These are phyloP conservation scores for Metrosideros polymorpha DNA, from an alignment of 441 rosid species.

Conservation along the genomic window DNA sequence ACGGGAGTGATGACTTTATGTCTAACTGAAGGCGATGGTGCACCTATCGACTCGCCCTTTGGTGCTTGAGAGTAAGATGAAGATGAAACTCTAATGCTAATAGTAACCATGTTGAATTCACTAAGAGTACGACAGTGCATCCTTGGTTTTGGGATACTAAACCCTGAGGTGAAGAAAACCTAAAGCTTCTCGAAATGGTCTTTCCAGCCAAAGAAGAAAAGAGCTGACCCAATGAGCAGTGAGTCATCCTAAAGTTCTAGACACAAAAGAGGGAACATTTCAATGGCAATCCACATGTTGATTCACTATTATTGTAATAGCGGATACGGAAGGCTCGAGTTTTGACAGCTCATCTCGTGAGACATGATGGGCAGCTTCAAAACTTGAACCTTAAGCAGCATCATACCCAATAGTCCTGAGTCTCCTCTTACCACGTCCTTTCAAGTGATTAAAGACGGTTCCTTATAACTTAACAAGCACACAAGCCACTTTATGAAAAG, in stretches of 20 bases:
- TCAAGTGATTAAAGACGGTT: not conserved
- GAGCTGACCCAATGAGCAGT: not conserved
- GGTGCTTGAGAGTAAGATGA: not conserved
- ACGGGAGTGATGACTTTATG: not conserved
- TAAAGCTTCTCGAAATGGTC: not conserved
- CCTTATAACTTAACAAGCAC: not conserved
- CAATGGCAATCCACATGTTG: not conserved
- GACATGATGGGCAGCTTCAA: not conserved
- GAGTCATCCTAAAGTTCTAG: not conserved
- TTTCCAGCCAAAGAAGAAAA: rapidly evolving
- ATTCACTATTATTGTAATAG: not conserved
- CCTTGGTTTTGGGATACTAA: not conserved
- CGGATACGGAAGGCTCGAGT: not conserved
- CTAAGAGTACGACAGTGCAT: not conserved
- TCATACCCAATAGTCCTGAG: not conserved
- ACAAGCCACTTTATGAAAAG: not conserved
- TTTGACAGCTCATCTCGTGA: not conserved
- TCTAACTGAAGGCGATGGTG: not conserved
- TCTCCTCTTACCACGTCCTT: not conserved
- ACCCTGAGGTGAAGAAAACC: not conserved
- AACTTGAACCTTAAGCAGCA: not conserved
- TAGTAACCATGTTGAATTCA: not conserved
- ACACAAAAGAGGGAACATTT: not conserved
- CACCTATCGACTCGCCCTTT: not conserved
- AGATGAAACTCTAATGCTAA: not conserved